phyloP scores from a whole-genome alignment of 768 basidiomycete genomes.

The Antrodiella citrinella region DNA sequence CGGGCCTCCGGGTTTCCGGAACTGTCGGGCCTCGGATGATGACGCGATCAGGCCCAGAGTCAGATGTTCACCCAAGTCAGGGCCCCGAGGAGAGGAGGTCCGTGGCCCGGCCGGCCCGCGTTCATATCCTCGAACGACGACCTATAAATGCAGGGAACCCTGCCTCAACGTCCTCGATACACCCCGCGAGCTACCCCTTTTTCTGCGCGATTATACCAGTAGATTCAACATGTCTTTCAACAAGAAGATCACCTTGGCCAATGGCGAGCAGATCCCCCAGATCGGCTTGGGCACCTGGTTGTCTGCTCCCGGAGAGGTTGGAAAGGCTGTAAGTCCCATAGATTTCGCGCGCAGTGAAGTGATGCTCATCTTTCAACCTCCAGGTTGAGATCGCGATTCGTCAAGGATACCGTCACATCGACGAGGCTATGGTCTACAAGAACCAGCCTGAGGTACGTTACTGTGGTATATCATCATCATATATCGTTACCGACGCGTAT shows the following conservation, averaged over 20 bases:
- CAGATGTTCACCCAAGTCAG: too few relatives aligned
- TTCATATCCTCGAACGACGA: too few relatives aligned
- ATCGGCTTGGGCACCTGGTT: conserved; percentile 84
- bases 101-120: too few relatives aligned
- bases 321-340: conserved; percentile 46
- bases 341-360: too few relatives aligned
- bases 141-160: too few relatives aligned
- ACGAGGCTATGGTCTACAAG: conserved; percentile 71
- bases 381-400: conserved; percentile 72
- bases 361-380: not conserved
- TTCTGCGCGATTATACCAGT: not conserved
- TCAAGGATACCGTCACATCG: conserved; percentile 78
- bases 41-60: too few relatives aligned
- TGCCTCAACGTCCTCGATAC: not conserved
- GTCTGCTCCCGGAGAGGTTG: conserved; percentile 68
- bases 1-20: too few relatives aligned
- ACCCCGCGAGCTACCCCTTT: not conserved
- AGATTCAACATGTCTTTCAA: conserved; percentile 31
- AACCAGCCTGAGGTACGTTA: conserved; percentile 67
- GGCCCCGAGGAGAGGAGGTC: too few relatives aligned
- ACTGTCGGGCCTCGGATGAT: too few relatives aligned
- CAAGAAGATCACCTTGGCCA: conserved; percentile 32
- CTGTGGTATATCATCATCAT: not conserved
- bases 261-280: conserved; percentile 54
- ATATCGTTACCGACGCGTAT: not conserved